Percentiles rank a stretch among this genome's conserved stretches.
These are phyloP conservation scores for Aschersonia sp. DNA, from an alignment of 2,329 filamentous ascomycete species.

Conservation along the genomic window DNA sequence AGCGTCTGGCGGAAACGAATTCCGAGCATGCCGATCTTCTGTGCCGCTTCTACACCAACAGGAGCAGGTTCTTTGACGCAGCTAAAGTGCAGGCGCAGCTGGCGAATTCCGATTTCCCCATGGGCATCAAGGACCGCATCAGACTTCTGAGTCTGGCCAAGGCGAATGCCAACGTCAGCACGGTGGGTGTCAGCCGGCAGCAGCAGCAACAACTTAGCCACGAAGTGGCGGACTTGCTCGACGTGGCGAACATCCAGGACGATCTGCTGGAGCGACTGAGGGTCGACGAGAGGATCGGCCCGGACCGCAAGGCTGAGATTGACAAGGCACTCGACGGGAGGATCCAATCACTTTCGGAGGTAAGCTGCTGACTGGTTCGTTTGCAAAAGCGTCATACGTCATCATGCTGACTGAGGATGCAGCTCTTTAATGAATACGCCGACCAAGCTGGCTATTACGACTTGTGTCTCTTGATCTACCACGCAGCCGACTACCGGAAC, in stretches of 20 bases:
- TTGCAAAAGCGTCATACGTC: no score
- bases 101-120: conserved; percentile 64
- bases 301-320: conserved; percentile 49
- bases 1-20: conserved; percentile 57
- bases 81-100: conserved; percentile 75
- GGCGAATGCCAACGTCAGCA: conserved; percentile 78
- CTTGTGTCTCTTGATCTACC: conserved; percentile 82
- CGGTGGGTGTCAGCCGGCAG: conserved; percentile 61
- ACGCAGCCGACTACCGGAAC: conserved; percentile 81
- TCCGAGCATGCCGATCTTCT: conserved; percentile 75
- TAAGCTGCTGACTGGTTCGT: conserved; percentile 28
- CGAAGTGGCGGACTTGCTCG: conserved; percentile 71
- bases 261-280: conserved; percentile 70
- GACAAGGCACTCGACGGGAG: conserved; percentile 58
- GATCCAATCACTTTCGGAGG: conserved; percentile 61
- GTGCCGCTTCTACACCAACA: conserved; percentile 83
- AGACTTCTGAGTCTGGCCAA: conserved; percentile 82
- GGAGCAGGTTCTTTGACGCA: conserved; percentile 70
- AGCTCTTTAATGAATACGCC: conserved; percentile 89
- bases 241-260: conserved; percentile 89
- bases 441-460: conserved; percentile 90
- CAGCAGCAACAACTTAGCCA: conserved; percentile 75
- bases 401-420: neutral
- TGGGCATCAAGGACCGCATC: conserved; percentile 75
- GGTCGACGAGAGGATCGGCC: conserved; percentile 53